Conservation (phyloP, 176 grass and related monocot genomes). For the Zoysia japonica region DNA sequence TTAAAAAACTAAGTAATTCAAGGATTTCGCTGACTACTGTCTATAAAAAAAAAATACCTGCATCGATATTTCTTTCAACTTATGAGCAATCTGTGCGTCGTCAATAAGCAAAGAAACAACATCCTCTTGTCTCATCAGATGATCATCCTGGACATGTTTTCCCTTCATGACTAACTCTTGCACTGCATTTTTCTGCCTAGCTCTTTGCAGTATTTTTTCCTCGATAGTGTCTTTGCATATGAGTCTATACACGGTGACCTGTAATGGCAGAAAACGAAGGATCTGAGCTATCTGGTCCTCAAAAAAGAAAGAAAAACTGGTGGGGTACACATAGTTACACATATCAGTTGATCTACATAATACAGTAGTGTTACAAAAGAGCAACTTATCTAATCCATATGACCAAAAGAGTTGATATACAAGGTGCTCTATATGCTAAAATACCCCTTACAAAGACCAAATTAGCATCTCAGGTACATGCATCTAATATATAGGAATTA, state of each 20-base stretch:
- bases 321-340: not conserved
- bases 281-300: not conserved
- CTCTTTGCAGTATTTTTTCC: slow-evolving; percentile 97
- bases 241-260: slow-evolving; percentile 98
- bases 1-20: not conserved
- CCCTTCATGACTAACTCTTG: slow-evolving; percentile 99
- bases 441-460: not conserved
- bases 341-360: not conserved
- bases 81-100: slow-evolving; percentile 84
- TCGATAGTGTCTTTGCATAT: slow-evolving; percentile 99
- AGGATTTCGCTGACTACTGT: not conserved
- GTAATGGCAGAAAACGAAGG: slow-evolving; percentile 41
- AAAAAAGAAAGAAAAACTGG: not conserved
- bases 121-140: slow-evolving; percentile 96
- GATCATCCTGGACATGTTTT: slow-evolving; percentile 86
- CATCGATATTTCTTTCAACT: slow-evolving; percentile 91
- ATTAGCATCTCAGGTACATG: not conserved
- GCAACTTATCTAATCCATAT: not conserved
- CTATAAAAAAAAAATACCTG: slow-evolving; percentile 55
- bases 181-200: slow-evolving; percentile 96
- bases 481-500: not conserved
- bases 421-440: not conserved
- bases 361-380: not conserved
- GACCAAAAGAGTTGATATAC: not conserved
- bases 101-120: slow-evolving; percentile 96